Evolutionary conservation across 2,329 filamentous ascomycete species (phyloP), one percentile per base, ranked within the genome.

Genomic region (Fusarium marasasianum): DNA sequence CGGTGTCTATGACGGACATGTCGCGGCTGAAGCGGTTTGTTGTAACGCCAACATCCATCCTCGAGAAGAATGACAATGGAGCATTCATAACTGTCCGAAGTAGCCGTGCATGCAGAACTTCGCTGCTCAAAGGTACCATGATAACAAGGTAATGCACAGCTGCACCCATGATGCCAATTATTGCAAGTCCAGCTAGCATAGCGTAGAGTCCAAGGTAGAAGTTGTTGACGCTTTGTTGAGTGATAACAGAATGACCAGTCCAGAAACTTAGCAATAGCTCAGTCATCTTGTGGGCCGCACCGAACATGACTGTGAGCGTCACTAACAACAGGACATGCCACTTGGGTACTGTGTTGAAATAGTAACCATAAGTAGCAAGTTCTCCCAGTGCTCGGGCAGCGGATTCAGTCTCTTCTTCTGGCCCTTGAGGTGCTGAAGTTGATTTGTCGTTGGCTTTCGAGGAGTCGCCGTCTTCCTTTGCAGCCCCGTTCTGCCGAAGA

Each of bases 21-120:
- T 85, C 83, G 45, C 84, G 83, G 17, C 81, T 83, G 66, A 85
- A 85, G 24, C 82, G 76, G 33, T 83, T 84, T 14, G 80, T 80
- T 33, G 82, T 78, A 24, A 79, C 75, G 11, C 83, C 83, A 4
- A 76, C 74, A 58, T 85, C 83, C 1, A 80, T 83, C 2, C 60
- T 74, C 1, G 80, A 81, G 59, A 84, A 83, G 66, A 85, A 83
- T 5, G 71, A 72, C n/a, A 84, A 62, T 2, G 82, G 82, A 2
- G 83, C 83, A 20, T 69, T 45, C 22, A 72, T 64, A 1, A 71
- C 58, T 24, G 70, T 60, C 14, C 62, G 37, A 9, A 69, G 45
- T 2, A 71, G 48, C 14, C 68, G 50, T n/a, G 66, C 67, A 47
- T 72, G 69, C 5, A 72, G 58, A 33, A 71, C 53, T 40, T 60